Evolutionary conservation across 495 filamentous ascomycete genomes (phyloP), one percentile per base, ranked within the genome.

Genomic region (Xylaria flabelliformis): DNA sequence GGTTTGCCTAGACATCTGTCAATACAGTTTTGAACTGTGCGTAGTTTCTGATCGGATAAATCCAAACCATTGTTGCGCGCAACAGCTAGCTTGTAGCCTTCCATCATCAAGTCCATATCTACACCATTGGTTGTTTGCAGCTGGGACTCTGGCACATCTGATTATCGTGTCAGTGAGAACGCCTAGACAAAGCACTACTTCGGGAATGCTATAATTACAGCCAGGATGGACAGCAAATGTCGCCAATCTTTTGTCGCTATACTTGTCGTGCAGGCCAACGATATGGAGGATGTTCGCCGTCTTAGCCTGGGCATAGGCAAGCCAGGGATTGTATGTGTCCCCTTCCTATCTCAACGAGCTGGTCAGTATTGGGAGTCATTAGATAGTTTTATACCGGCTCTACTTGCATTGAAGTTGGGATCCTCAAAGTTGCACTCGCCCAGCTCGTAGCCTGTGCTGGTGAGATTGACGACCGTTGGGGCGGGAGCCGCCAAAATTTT

Each of bases 241-340:
- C 19, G 46, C 46, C 19, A 50, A 13, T 3, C 19, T 15, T n/a
- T 50, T 50, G 12, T n/a, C 19, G 46, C 46, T 15, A 13, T 50
- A 48, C 24, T 46, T 65, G 10, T 48, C n/a, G 4, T 26, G 36
- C 0, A 89, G 77, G 32, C 80, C 82, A 0, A 79, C 73, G 3
- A 84, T 75, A 50, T 83, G 85, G 9, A 88, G 78, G 36, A 87
- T 83, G 73, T 87, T 88, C 1, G 84, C 85, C 5, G 81, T 80
- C 72, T 89, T 88, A 0, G 80, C 80, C n/a, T 83, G 82, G 5
- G 81, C 84, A 65, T 88, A 88, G 1, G 84, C 78, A 9, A 65
- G 64, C 72, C 74, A 81, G 6, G 74, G 77, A 64, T 79, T 76
- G 64, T 82, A 82, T 3, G 71, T 76, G 7, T 42, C 19, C 46